A percentile compares a stretch with the other conserved stretches of the same genome.
Conservation (phyloP, 768 basidiomycete genomes). For the Pisolithus sp. region DNA sequence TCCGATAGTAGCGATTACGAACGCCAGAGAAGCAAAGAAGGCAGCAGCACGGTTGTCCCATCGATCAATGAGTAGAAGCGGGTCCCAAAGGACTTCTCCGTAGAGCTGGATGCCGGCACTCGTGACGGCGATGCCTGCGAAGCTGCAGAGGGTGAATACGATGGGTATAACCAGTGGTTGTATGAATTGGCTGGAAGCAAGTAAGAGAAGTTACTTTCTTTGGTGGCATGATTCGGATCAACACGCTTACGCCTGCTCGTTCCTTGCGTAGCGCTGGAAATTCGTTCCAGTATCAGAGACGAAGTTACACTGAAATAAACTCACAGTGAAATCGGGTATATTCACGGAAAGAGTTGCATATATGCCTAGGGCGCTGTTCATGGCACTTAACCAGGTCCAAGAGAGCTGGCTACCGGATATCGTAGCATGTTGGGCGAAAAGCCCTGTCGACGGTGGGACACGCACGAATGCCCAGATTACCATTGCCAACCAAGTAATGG, state of each 20-base stretch:
- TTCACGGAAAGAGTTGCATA: conserved; percentile 73
- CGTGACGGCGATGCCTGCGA: conserved; percentile 76
- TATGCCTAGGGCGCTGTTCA: conserved; percentile 73
- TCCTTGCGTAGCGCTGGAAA: conserved; percentile 62
- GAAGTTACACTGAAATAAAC: conserved; percentile 4
- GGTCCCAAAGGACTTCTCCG: conserved; percentile 68
- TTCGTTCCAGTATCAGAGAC: conserved; percentile 1
- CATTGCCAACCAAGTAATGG: conserved; percentile 60
- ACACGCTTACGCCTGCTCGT: conserved; percentile 49
- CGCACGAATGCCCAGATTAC: conserved; percentile 74
- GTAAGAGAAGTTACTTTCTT: background rate
- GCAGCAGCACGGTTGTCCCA: conserved; percentile 85
- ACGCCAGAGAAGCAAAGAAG: conserved; percentile 75
- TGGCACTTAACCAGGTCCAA: conserved; percentile 72
- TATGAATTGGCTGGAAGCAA: conserved; percentile 51
- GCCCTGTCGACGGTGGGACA: conserved; percentile 54
- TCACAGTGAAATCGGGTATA: conserved; percentile 76
- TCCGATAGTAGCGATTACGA: conserved; percentile 64
- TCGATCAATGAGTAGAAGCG: conserved; percentile 62
- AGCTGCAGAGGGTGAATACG: conserved; percentile 70
- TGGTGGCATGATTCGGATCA: background rate
- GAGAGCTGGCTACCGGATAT: conserved; percentile 50
- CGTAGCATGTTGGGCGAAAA: conserved; percentile 46
- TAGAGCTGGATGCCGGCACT: conserved; percentile 70
- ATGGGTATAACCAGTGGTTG: conserved; percentile 76